Evolutionary conservation across 805 yeast genomes (phyloP), one percentile per base, ranked within the genome.

Genomic region (Pichia heedii): DNA sequence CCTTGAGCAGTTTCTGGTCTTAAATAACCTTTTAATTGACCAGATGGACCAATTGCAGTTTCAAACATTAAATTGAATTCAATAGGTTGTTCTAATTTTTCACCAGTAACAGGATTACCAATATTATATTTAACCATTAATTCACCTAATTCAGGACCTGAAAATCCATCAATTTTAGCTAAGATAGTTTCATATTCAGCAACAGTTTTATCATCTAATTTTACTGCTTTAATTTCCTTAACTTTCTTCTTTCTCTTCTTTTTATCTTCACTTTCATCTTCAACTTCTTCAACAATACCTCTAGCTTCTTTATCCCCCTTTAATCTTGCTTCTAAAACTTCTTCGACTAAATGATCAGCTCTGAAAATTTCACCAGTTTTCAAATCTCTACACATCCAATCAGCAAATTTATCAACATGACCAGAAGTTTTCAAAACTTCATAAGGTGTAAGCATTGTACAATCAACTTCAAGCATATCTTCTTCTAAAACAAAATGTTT

Each of bases 1-100:
- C 99, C 99, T 74, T 93, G 99, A 22, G 99, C 99, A 51, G 99
- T 93, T 72, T 93, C 99, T 49, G 99, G 99, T 68, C 99, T 81
- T 61, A 93, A 69, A 69, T 77, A 93, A 54, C 98, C 98, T 72
- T 85, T 89, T 64, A 89, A 70, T 63, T 82, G 87, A 59, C 98
- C 98, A 42, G 97, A 85, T 49, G 99, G 98, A 43, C 99, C 99
- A 64, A 93, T 94, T 45, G 96, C 96, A 47, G 99, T 93, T 69
- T 90, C 97, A 63, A 93, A 93, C 99, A 93, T 93, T 65, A 93
- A 78, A 72, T 93, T 93, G 79, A 93, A 93, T 66, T 89, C 97
- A 56, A 72, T 78, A 53, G 99, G 99, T 37, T 82, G 82, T 65
- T 87, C 95, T 56, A 93, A 75, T 41, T 77, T 71, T 37, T 84